Conservation (phyloP, 495 filamentous ascomycete species). For the Venustampulla echinocandica region DNA sequence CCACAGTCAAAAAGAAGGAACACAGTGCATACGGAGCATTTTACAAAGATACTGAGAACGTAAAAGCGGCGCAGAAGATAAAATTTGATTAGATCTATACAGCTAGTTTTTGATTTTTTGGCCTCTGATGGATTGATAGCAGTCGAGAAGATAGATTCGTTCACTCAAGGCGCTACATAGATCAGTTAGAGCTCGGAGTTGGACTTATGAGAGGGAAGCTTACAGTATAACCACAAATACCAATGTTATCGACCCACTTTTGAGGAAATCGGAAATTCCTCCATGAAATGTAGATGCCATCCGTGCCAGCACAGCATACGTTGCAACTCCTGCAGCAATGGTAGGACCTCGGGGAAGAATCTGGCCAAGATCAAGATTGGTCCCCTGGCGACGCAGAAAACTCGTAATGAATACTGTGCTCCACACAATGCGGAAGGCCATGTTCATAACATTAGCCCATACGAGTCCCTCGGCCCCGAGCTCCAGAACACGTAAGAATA, state of each 20-base stretch:
- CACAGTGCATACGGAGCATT: slow-evolving; percentile 91
- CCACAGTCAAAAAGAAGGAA: slow-evolving; percentile 97
- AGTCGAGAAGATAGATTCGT: slow-evolving; percentile 15
- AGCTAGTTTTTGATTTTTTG: neutral
- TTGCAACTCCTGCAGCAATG: slow-evolving; percentile 12
- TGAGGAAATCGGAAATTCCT: slow-evolving; percentile 38
- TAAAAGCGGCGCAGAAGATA: slow-evolving; percentile 84
- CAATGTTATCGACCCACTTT: slow-evolving; percentile 40
- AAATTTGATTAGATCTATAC: slow-evolving; percentile 61
- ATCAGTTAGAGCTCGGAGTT: neutral
- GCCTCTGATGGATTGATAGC: slow-evolving; percentile 9
- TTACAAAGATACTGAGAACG: slow-evolving; percentile 71
- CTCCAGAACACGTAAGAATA: slow-evolving; percentile 55
- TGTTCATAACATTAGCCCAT: slow-evolving; percentile 75
- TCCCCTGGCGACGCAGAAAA: slow-evolving; percentile 46
- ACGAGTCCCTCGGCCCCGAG: slow-evolving; percentile 76
- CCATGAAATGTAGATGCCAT: slow-evolving; percentile 17
- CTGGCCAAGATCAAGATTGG: slow-evolving; percentile 21
- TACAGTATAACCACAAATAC: slow-evolving; percentile 51
- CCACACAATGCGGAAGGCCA: slow-evolving; percentile 75
- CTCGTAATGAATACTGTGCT: slow-evolving; percentile 58
- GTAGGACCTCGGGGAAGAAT: slow-evolving; percentile 24
- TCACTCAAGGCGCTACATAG: slow-evolving; percentile 11
- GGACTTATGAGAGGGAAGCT: slow-evolving; percentile 28
- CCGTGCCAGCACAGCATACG: slow-evolving; percentile 13